Conservation (phyloP, 257 asterid species). For the Ehretia macrophylla region DNA sequence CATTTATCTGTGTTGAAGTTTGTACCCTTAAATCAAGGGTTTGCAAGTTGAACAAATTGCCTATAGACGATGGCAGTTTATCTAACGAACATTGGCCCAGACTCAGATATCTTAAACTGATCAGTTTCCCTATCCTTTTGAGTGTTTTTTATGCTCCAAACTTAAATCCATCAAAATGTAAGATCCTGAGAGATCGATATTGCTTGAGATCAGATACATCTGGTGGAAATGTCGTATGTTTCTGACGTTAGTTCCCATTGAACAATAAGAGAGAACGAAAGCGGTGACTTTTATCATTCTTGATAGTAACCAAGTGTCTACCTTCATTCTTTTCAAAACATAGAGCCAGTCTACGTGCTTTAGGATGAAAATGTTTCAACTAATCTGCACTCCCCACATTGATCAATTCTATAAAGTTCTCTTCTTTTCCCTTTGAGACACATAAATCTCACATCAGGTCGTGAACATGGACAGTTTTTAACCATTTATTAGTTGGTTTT, state of each 20-base stretch:
- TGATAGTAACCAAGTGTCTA: background rate
- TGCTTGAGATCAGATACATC: background rate
- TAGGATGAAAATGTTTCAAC: background rate
- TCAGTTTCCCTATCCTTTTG: background rate
- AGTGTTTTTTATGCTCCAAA: slow-evolving; percentile 1
- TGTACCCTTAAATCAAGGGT: slow-evolving; percentile 28
- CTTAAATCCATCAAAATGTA: slow-evolving; percentile 13
- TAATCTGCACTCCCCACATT: background rate
- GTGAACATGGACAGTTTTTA: slow-evolving; percentile 11
- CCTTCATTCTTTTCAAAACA: background rate
- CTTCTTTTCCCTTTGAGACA: background rate
- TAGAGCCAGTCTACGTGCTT: slow-evolving; percentile 9
- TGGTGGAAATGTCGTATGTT: background rate
- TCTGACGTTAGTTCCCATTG: background rate
- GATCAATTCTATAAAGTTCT: background rate
- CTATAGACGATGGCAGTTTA: slow-evolving; percentile 13
- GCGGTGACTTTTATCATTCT: background rate
- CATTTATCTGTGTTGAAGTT: background rate
- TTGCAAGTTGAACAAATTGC: slow-evolving; percentile 16
- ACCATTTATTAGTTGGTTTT: background rate
- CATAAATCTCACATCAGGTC: slow-evolving; percentile 15
- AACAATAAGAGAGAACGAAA: slow-evolving; percentile 20
- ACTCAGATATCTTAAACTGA: slow-evolving; percentile 23
- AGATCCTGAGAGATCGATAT: background rate
- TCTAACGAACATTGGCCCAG: slow-evolving; percentile 22